These are phyloP conservation scores for Alisma plantagoaquatica DNA, from an alignment of 106 monocot species.

Conservation along the genomic window DNA sequence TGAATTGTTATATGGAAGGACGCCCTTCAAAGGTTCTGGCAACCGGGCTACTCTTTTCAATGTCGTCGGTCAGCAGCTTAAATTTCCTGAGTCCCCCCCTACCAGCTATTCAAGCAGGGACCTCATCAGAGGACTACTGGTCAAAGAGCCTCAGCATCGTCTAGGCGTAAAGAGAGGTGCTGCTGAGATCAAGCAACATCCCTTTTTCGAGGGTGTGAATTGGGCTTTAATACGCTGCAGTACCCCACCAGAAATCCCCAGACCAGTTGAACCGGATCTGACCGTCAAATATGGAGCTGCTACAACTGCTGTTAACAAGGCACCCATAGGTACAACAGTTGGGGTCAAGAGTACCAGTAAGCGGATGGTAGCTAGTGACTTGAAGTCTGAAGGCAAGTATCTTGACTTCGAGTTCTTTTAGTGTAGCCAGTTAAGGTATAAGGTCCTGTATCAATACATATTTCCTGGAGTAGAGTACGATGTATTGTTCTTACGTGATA, in stretches of 20 bases:
- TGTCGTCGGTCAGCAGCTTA: constrained; percentile 25
- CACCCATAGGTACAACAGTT: background rate
- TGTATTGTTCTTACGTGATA: too few relatives aligned
- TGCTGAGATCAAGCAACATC: constrained; percentile 32
- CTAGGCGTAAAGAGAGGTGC: constrained; percentile 28
- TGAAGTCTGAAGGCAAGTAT: constrained; percentile 13
- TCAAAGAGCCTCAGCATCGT: constrained; percentile 33
- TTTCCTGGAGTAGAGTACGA: too few relatives aligned
- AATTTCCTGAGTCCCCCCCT: constrained; percentile 20
- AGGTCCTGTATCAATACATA: too few relatives aligned
- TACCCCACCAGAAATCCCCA: constrained; percentile 18
- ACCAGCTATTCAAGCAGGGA: constrained; percentile 26
- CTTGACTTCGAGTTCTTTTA: constrained; percentile 28
- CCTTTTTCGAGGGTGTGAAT: constrained; percentile 31
- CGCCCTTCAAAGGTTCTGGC: constrained; percentile 28
- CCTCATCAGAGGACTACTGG: constrained; percentile 21
- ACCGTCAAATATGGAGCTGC: background rate
- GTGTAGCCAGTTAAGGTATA: too few relatives aligned
- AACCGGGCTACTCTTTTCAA: constrained; percentile 32
- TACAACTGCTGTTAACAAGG: too few relatives aligned
- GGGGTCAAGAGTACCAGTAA: constrained; percentile 4
- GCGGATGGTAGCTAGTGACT: constrained; percentile 10
- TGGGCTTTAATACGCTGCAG: constrained; percentile 30
- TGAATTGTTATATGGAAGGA: constrained; percentile 24
- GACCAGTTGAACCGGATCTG: constrained; percentile 4